phyloP scores from a whole-genome alignment of 768 basidiomycete species.

The Favolaschia claudopus region DNA sequence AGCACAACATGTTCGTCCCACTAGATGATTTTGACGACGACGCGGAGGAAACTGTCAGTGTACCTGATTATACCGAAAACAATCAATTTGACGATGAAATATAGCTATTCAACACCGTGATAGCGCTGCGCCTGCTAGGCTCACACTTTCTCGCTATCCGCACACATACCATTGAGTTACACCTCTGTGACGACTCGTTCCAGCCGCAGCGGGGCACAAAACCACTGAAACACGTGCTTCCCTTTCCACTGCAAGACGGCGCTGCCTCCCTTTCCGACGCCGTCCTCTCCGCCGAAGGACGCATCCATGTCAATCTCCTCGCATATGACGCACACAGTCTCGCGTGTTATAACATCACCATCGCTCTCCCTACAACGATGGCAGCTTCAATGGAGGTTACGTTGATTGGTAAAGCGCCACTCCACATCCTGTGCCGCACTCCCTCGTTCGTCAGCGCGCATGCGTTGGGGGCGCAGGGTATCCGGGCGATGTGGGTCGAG shows the following conservation, averaged over 20 bases:
- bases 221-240: conserved; percentile 29
- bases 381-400: conserved; percentile 45
- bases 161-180: conserved; percentile 58
- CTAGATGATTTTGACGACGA: conserved; percentile 37
- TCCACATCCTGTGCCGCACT: conserved; percentile 4
- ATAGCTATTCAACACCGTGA: conserved; percentile 51
- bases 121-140: conserved; percentile 54
- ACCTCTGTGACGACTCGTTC: conserved; percentile 34
- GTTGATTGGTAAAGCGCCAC: conserved; percentile 46
- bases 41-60: conserved; percentile 44
- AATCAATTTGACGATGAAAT: background rate
- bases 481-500: conserved; percentile 65
- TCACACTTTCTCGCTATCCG: conserved; percentile 61
- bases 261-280: conserved; percentile 47
- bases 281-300: conserved; percentile 22
- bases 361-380: conserved; percentile 30
- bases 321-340: conserved; percentile 58
- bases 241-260: conserved; percentile 46
- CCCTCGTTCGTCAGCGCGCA: conserved; percentile 61
- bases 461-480: conserved; percentile 55
- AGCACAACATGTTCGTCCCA: conserved; percentile 20
- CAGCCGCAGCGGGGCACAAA: conserved; percentile 28
- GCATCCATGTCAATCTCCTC: conserved; percentile 47
- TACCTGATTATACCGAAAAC: background rate
- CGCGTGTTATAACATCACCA: conserved; percentile 48